Evolutionary conservation across 108 stramenopile species (phyloP), one percentile per base, ranked within the genome.

Genomic region (Cyclotella baltica): DNA sequence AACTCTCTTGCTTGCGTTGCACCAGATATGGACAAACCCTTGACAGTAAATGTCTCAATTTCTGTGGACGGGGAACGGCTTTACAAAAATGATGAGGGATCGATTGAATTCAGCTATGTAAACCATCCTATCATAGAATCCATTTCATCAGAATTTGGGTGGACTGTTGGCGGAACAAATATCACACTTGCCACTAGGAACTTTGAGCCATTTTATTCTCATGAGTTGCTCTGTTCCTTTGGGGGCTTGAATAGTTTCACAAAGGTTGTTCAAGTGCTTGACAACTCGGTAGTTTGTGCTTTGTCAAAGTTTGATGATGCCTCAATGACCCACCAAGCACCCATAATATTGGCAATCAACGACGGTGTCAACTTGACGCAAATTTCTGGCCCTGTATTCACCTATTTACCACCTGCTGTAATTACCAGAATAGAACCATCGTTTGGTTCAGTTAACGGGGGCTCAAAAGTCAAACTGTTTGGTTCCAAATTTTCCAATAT

Each of bases 21-120:
- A 46, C 81, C 81, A 11, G 1, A 2, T 36, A 43, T 57, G 23
- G 47, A 56, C 3, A 37, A 13, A 28, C 20, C 31, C 15, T n/a
- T 31, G 19, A 30, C 35, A 5, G 74, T 75, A 10, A 55, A 65
- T 36, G 62, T 82, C 22, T 66, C 74, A 15, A 35, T 82, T 23
- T 75, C 81, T 66, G 74, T 82, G 28, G 81, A 75, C n/a, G 81
- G 74, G 5, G 74, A 82, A 59, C 62, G 38, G 0, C 58, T 33
- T 50, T 59, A 70, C 20, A 63, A 34, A 28, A 50, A 35, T 35
- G 28, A 4, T 8, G 70, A 70, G 29, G 50, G 28, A 3, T 37
- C 65, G 9, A n/a, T 75, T 30, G 30, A 47, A 57, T 82, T 63
- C 36, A 16, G 46, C 10, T 82, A 75, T 57, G 69, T 75, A 43